Percentiles rank a stretch among this genome's conserved stretches.
Conservation (phyloP, 257 asterid species). For the Solanum pennellii region DNA sequence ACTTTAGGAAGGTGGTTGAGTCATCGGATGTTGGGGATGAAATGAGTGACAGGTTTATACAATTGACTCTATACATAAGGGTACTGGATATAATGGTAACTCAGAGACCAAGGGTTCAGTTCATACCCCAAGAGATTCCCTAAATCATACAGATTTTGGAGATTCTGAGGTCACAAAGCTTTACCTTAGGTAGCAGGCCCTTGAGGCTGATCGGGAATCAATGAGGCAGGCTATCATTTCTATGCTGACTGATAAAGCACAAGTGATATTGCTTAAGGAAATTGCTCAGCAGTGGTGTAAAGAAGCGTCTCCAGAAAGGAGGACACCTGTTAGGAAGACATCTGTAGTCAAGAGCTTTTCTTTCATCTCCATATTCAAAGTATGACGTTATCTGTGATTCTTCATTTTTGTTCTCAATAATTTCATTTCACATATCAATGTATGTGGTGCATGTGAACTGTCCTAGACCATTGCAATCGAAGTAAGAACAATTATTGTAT, state of each 20-base stretch:
- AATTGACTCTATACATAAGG: conserved; percentile 67
- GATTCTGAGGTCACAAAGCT: conserved; percentile 77
- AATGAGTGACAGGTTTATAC: conserved; percentile 69
- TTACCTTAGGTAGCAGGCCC: conserved; percentile 80
- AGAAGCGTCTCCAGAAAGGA: conserved; percentile 54
- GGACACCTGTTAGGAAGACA: conserved; percentile 42
- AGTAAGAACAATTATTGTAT: not conserved
- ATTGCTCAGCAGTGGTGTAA: conserved; percentile 82
- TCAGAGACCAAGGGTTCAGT: conserved; percentile 38
- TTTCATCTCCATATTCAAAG: conserved; percentile 65
- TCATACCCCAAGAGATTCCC: conserved; percentile 37
- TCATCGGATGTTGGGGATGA: conserved; percentile 60
- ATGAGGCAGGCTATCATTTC: conserved; percentile 88
- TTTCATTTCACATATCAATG: not conserved
- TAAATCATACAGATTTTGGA: conserved; percentile 22
- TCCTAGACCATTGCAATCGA: not conserved
- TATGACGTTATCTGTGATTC: conserved; percentile 8
- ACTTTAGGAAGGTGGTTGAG: conserved; percentile 39
- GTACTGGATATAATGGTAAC: conserved; percentile 26
- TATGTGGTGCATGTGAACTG: not conserved
- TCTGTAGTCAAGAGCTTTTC: conserved; percentile 33
- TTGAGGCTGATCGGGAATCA: conserved; percentile 98
- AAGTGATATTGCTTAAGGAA: conserved; percentile 72
- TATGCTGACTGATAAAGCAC: conserved; percentile 86
- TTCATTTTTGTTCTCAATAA: not conserved